Conservation (phyloP, 2,329 filamentous ascomycete species). For the Colletotrichum sp. region DNA sequence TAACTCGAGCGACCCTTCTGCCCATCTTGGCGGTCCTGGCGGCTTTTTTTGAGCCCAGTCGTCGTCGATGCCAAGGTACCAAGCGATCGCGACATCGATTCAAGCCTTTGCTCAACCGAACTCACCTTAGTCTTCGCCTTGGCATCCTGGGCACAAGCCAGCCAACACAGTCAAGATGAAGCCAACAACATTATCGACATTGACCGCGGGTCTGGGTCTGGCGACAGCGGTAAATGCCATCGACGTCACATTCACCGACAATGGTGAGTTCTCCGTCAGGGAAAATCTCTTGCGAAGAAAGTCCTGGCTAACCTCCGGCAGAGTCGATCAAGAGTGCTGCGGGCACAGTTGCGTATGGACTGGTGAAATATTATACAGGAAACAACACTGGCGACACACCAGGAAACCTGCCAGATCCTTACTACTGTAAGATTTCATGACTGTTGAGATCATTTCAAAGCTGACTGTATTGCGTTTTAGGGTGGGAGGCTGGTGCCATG, state of each 20-base stretch:
- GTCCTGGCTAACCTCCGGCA: neutral
- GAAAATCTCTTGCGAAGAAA: neutral
- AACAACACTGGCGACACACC: constrained; percentile 63
- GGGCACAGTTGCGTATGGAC: constrained; percentile 37
- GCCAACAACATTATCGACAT: neutral
- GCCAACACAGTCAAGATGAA: neutral
- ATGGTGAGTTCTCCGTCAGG: neutral
- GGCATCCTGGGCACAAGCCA: neutral
- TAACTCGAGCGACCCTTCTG: neutral
- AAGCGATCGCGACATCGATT: neutral
- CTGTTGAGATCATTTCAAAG: constrained; percentile 26
- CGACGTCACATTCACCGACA: constrained; percentile 1
- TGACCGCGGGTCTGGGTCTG: neutral
- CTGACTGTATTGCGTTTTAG: constrained; percentile 43
- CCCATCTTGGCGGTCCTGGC: neutral
- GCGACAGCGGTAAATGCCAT: neutral
- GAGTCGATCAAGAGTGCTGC: constrained; percentile 40
- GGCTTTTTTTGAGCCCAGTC: neutral
- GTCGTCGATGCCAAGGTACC: constrained; percentile 1
- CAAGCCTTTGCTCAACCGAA: neutral
- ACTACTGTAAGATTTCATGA: constrained; percentile 41
- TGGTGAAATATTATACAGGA: constrained; percentile 48
- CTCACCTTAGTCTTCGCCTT: neutral
- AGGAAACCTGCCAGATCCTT: constrained; percentile 62
- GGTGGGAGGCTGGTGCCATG: constrained; percentile 77